Conservation (phyloP, 306 rosid species). For the Cyclanthera cordifolia region DNA sequence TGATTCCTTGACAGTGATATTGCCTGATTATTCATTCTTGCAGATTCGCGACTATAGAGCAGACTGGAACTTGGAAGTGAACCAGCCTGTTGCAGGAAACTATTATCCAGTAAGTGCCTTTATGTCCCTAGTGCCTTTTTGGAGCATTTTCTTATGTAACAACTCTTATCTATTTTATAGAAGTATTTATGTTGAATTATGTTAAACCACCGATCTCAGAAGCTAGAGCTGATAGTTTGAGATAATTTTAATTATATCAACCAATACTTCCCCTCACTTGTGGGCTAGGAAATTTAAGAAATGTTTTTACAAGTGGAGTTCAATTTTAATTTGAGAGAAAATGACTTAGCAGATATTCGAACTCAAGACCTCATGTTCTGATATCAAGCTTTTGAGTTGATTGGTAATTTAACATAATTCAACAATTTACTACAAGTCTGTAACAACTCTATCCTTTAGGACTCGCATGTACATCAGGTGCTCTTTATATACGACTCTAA, state of each 20-base stretch:
- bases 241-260: too few species aligned
- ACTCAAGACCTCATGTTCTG: too few species aligned
- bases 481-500: not conserved
- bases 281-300: too few species aligned
- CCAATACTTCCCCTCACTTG: too few species aligned
- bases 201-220: too few species aligned
- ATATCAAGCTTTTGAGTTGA: too few species aligned
- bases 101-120: slow-evolving; percentile 39
- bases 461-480: not conserved
- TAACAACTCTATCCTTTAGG: not conserved
- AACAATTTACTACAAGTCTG: not conserved
- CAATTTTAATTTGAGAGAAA: too few species aligned
- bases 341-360: too few species aligned
- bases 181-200: too few species aligned
- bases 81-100: slow-evolving; percentile 53
- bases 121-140: not conserved
- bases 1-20: not conserved
- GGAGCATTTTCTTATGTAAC: not conserved
- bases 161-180: not conserved
- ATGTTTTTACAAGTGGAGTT: too few species aligned
- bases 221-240: too few species aligned
- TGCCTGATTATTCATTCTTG: not conserved
- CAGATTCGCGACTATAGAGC: slow-evolving; percentile 44
- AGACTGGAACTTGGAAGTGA: slow-evolving; percentile 45
- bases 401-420: too few species aligned